phyloP scores from a whole-genome alignment of 805 yeast species.

The Pichia gijzeniarum region DNA sequence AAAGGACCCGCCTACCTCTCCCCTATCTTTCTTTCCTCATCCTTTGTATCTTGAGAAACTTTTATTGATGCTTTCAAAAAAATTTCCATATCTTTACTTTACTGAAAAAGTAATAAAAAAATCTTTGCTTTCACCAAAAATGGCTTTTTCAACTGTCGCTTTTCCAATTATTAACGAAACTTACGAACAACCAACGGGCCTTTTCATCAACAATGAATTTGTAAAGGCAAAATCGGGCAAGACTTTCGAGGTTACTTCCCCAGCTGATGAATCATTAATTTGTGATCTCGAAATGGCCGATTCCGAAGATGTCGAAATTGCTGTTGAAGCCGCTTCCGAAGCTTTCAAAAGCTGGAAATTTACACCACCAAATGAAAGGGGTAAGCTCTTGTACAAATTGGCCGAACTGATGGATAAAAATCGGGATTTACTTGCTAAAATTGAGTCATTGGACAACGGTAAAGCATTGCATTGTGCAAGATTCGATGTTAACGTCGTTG shows the following conservation, averaged over 20 bases:
- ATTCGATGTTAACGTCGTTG: constrained; percentile 61
- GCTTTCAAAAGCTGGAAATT: constrained; percentile 61
- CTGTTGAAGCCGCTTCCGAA: constrained; percentile 59
- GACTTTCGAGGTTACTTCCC: constrained; percentile 46
- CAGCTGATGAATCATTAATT: constrained; percentile 46
- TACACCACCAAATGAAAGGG: constrained; percentile 52
- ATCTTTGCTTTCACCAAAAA: constrained; percentile 1
- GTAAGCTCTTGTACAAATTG: constrained; percentile 45
- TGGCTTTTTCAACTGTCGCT: constrained; percentile 29
- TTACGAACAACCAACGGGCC: constrained; percentile 54
- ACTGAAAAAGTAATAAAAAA: not conserved
- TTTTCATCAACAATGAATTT: constrained; percentile 53
- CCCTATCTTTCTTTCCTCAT: too few relatives aligned
- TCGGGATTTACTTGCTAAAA: constrained; percentile 55
- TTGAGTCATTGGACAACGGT: constrained; percentile 76
- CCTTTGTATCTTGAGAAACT: too few relatives aligned
- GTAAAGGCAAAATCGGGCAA: constrained; percentile 43
- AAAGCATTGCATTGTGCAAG: constrained; percentile 59
- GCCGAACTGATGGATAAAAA: constrained; percentile 66
- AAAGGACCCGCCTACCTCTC: too few relatives aligned
- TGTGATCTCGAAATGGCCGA: constrained; percentile 48
- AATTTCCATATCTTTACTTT: too few relatives aligned
- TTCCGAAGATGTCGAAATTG: constrained; percentile 59
- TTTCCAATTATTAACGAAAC: constrained; percentile 62
- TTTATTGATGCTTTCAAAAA: too few relatives aligned